phyloP scores from a whole-genome alignment of 106 monocot genomes.

The Dendrobium nobile region DNA sequence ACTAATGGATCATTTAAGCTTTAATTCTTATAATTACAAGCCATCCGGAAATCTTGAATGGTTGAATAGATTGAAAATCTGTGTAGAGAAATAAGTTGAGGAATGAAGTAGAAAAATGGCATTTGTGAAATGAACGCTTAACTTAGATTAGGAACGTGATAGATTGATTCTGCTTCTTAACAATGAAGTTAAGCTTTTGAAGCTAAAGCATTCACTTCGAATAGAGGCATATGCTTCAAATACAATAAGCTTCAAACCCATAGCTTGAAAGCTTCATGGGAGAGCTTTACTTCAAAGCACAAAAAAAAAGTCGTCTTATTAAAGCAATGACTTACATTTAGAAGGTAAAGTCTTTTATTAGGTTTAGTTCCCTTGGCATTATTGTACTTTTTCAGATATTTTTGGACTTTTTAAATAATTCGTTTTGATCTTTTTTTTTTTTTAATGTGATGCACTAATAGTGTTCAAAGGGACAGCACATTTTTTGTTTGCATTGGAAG shows the following conservation, averaged over 20 bases:
- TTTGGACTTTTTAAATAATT: not conserved
- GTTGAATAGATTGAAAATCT: slow-evolving; percentile 2
- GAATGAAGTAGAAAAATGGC: not conserved
- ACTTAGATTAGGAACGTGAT: not conserved
- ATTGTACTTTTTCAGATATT: not conserved
- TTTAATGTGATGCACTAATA: not conserved
- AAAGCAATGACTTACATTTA: not conserved
- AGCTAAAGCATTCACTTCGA: not conserved
- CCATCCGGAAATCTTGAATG: not conserved
- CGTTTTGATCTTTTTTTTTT: not conserved
- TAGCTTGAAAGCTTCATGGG: not conserved
- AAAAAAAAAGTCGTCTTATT: not conserved
- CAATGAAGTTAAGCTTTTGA: not conserved
- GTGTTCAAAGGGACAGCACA: not conserved
- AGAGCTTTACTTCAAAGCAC: not conserved
- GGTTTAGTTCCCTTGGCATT: not conserved
- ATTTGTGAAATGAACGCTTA: not conserved
- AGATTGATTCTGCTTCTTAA: not conserved
- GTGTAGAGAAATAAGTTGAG: not conserved
- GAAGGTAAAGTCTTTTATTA: not conserved
- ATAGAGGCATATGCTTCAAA: not conserved
- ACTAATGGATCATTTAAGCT: not conserved
- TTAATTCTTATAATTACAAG: not conserved
- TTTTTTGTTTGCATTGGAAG: not conserved
- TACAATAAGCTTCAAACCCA: not conserved